These are phyloP conservation scores for Chalciporus chontae DNA, from an alignment of 768 basidiomycete species.

Conservation along the genomic window DNA sequence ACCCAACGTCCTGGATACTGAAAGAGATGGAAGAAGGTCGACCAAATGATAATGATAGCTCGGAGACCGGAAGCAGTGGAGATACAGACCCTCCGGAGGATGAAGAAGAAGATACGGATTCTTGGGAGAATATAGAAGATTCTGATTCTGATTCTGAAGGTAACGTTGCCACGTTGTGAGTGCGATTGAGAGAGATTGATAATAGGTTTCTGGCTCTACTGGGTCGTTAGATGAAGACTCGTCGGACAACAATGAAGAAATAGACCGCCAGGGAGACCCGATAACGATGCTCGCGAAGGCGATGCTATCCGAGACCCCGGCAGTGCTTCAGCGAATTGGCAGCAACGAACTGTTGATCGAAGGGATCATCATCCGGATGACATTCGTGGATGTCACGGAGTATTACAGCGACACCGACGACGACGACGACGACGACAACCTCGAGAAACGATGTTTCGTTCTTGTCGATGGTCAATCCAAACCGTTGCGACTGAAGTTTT, in stretches of 20 bases:
- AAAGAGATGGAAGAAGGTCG: neutral
- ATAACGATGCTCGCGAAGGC: neutral
- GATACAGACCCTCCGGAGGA: neutral
- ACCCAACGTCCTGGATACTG: neutral
- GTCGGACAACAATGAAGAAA: neutral
- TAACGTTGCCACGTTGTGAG: neutral
- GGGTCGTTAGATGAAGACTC: neutral
- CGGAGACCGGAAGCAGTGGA: neutral
- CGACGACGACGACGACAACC: conserved; percentile 1
- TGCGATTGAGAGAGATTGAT: neutral
- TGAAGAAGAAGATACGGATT: neutral
- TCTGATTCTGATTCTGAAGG: neutral
- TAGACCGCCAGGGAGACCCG: neutral
- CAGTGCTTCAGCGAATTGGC: neutral
- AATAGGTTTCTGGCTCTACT: neutral
- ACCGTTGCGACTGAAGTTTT: neutral
- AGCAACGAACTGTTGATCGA: conserved; percentile 8
- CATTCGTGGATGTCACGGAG: neutral
- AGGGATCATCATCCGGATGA: neutral
- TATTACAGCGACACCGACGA: neutral
- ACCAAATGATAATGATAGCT: neutral
- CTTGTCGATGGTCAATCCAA: neutral
- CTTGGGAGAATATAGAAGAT: neutral
- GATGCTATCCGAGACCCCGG: neutral
- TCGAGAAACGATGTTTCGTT: neutral